Evolutionary conservation across 257 asterid genomes (phyloP).

Genomic region (Lycium barbarum): DNA sequence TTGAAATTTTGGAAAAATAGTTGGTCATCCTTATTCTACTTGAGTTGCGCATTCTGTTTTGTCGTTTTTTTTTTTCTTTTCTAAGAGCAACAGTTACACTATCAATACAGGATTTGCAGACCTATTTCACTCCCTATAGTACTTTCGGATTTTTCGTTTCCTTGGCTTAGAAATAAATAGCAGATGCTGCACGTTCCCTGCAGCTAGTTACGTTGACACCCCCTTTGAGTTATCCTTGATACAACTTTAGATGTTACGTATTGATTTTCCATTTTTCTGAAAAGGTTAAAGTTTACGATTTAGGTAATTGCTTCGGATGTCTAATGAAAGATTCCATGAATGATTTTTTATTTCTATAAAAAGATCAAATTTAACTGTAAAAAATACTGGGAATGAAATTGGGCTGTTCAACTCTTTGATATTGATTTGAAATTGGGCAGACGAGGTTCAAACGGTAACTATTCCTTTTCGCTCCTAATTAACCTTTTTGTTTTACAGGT

Average conservation of each 20-base stretch:
- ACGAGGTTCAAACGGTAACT: background rate
- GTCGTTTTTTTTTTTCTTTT: background rate
- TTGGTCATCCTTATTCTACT: constrained; percentile 6
- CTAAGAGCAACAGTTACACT: background rate
- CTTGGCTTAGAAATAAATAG: constrained; percentile 20
- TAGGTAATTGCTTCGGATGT: background rate
- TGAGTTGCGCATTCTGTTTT: background rate
- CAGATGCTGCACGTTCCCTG: background rate
- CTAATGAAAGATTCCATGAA: background rate
- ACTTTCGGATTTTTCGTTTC: constrained; percentile 1
- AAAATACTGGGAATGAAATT: constrained; percentile 19
- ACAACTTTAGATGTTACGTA: constrained; percentile 23
- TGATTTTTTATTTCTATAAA: background rate
- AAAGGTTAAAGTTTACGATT: background rate
- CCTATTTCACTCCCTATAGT: constrained; percentile 21
- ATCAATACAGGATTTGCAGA: constrained; percentile 13
- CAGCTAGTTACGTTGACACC: background rate
- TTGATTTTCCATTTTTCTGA: constrained; percentile 1
- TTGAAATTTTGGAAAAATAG: background rate
- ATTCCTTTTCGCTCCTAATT: constrained; percentile 19
- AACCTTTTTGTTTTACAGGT: constrained; percentile 51
- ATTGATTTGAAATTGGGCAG: background rate
- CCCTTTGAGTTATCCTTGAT: constrained; percentile 5
- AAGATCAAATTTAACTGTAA: background rate
- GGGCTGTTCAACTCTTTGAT: background rate